These are phyloP conservation scores for Paradendryphiella salina DNA, from an alignment of 2,329 filamentous ascomycete genomes.

Conservation along the genomic window DNA sequence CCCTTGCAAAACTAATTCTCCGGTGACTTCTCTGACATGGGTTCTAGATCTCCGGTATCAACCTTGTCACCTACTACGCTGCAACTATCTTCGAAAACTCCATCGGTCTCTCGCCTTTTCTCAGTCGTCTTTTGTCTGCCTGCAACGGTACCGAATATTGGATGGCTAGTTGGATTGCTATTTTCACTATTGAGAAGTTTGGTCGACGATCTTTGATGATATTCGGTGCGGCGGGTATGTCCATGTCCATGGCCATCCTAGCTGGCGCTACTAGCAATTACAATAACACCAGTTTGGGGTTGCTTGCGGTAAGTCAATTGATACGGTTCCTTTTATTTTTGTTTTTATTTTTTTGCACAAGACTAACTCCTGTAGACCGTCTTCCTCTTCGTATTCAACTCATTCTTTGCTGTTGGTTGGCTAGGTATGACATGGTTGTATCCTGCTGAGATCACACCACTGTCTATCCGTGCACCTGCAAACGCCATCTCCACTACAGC, in stretches of 20 bases:
- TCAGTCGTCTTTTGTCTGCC: slow-evolving; percentile 46
- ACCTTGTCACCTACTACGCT: slow-evolving; percentile 50
- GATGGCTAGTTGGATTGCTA: slow-evolving; percentile 49
- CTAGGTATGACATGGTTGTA: slow-evolving; percentile 65
- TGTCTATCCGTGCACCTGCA: slow-evolving; percentile 84
- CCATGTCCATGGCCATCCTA: slow-evolving; percentile 42
- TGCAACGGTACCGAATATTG: slow-evolving; percentile 50
- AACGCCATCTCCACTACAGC: slow-evolving; percentile 85
- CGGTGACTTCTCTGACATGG: background rate
- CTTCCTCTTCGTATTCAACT: slow-evolving; percentile 91
- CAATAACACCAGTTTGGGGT: slow-evolving; percentile 34
- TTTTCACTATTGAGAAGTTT: slow-evolving; percentile 48
- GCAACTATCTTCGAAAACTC: slow-evolving; percentile 50
- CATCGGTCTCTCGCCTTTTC: slow-evolving; percentile 44
- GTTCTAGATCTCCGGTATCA: slow-evolving; percentile 48
- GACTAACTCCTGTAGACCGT: slow-evolving; percentile 58
- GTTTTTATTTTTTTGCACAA: background rate
- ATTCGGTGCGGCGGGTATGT: slow-evolving; percentile 45
- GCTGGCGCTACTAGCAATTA: slow-evolving; percentile 40
- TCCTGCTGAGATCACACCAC: slow-evolving; percentile 80
- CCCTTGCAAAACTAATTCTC: background rate
- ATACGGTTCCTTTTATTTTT: background rate
- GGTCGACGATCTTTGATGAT: slow-evolving; percentile 47
- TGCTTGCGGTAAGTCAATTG: slow-evolving; percentile 55
- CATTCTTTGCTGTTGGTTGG: slow-evolving; percentile 89